These are phyloP conservation scores for Gnetum montanum DNA, from an alignment of 75 land plant genomes.

Conservation along the genomic window DNA sequence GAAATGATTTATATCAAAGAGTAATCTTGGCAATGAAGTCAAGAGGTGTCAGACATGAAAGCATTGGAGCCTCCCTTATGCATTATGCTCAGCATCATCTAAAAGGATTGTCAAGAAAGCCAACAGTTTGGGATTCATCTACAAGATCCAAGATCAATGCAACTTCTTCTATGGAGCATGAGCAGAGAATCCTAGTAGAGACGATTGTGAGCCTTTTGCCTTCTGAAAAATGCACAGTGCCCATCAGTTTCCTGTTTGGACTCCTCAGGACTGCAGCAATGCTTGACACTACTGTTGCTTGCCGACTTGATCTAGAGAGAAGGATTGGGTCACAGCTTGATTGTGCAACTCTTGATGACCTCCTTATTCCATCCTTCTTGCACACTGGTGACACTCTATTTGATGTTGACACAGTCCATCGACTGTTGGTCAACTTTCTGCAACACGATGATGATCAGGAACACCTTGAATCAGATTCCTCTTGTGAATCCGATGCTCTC, in stretches of 20 bases:
- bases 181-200: conserved; percentile 53
- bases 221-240: conserved; percentile 41
- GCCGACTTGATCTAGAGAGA: conserved; percentile 68
- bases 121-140: conserved; percentile 33
- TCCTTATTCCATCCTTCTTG: conserved; percentile 59
- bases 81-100: conserved; percentile 48
- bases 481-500: conserved; percentile 50
- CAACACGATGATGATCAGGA: conserved; percentile 58
- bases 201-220: conserved; percentile 67
- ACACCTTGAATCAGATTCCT: conserved; percentile 32
- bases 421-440: conserved; percentile 60
- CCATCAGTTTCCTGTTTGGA: conserved; percentile 65
- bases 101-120: conserved; percentile 49
- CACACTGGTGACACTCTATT: conserved; percentile 63
- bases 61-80: conserved; percentile 64
- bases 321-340: conserved; percentile 64
- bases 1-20: conserved; percentile 47
- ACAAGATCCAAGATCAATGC: conserved; percentile 21
- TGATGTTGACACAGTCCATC: conserved; percentile 74
- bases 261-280: conserved; percentile 52
- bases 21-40: conserved; percentile 71
- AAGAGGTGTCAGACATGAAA: conserved; percentile 69
- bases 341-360: conserved; percentile 70
- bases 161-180: conserved; percentile 30
- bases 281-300: conserved; percentile 48